A percentile compares a stretch with the other conserved stretches of the same genome.
phyloP scores from a whole-genome alignment of 2,329 filamentous ascomycete genomes.

The Amylocarpus encephaloides region DNA sequence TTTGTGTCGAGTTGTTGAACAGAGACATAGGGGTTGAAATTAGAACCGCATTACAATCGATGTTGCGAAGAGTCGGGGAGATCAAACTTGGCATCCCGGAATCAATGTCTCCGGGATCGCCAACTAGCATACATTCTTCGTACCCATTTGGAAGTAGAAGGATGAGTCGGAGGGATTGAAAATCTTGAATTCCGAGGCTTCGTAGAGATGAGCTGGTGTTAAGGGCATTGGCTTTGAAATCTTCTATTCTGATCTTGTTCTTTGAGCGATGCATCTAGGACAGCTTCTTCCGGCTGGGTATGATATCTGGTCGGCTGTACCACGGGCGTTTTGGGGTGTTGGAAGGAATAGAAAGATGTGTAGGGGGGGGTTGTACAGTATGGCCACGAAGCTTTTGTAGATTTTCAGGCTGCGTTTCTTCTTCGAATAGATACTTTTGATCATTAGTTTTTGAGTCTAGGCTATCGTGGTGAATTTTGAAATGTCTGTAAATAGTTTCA shows the following conservation, averaged over 20 bases:
- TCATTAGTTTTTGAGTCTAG: too few species aligned
- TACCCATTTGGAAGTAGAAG: conserved; percentile 18
- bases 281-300: background rate
- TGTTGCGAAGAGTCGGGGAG: conserved; percentile 80
- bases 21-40: conserved; percentile 79
- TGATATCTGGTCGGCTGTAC: background rate
- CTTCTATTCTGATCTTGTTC: conserved; percentile 10
- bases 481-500: too few species aligned
- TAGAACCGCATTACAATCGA: conserved; percentile 66
- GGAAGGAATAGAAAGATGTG: background rate
- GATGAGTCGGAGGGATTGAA: conserved; percentile 13
- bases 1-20: conserved; percentile 73
- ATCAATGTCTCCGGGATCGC: conserved; percentile 18
- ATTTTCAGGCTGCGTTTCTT: background rate
- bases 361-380: background rate
- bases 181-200: background rate
- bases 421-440: too few species aligned
- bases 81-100: conserved; percentile 46
- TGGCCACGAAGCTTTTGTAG: background rate
- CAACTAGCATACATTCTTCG: conserved; percentile 13
- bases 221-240: background rate
- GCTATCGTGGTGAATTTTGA: too few species aligned
- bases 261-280: conserved; percentile 13
- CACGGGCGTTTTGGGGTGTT: background rate
- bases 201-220: background rate